These are phyloP conservation scores for Neonectria ditissima DNA, from an alignment of 2,329 filamentous ascomycete genomes.

Conservation along the genomic window DNA sequence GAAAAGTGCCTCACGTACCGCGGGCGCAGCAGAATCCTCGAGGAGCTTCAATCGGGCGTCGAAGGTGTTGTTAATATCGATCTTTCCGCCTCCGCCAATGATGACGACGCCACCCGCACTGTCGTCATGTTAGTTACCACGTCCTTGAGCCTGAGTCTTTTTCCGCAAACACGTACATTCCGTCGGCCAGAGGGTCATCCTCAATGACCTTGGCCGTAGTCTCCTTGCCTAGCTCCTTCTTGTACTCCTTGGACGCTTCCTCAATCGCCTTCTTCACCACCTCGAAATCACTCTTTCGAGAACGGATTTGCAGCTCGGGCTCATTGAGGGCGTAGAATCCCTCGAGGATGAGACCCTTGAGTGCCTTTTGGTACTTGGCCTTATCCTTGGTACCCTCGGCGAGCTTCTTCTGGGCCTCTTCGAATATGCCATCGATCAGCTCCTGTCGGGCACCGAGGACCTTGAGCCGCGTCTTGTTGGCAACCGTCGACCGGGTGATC, in stretches of 20 bases:
- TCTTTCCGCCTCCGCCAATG: slow-evolving; percentile 87
- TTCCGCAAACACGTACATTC: slow-evolving; percentile 74
- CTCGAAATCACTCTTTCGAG: slow-evolving; percentile 82
- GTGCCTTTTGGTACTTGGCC: slow-evolving; percentile 77
- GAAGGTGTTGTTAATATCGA: slow-evolving; percentile 98
- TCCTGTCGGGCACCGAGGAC: slow-evolving; percentile 90
- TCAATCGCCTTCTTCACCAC: slow-evolving; percentile 82
- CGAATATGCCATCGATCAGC: slow-evolving; percentile 90
- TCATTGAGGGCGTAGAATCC: slow-evolving; percentile 91
- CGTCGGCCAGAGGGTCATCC: slow-evolving; percentile 81
- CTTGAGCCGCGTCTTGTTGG: slow-evolving; percentile 94
- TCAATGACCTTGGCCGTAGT: slow-evolving; percentile 80
- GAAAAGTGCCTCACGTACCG: slow-evolving; percentile 87
- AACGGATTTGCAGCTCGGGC: slow-evolving; percentile 78
- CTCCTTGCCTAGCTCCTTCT: slow-evolving; percentile 79
- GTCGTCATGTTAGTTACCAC: slow-evolving; percentile 40
- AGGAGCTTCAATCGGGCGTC: slow-evolving; percentile 90
- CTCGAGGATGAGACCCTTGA: slow-evolving; percentile 88
- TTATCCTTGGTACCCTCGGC: slow-evolving; percentile 73
- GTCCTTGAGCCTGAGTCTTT: neutral
- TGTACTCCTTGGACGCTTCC: slow-evolving; percentile 83
- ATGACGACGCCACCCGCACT: slow-evolving; percentile 88
- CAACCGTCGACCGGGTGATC: slow-evolving; percentile 94
- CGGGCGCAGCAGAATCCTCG: slow-evolving; percentile 85
- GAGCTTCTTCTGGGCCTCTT: slow-evolving; percentile 80